These are phyloP conservation scores for Penicillium turbatum DNA, from an alignment of 495 filamentous ascomycete species.

Conservation along the genomic window DNA sequence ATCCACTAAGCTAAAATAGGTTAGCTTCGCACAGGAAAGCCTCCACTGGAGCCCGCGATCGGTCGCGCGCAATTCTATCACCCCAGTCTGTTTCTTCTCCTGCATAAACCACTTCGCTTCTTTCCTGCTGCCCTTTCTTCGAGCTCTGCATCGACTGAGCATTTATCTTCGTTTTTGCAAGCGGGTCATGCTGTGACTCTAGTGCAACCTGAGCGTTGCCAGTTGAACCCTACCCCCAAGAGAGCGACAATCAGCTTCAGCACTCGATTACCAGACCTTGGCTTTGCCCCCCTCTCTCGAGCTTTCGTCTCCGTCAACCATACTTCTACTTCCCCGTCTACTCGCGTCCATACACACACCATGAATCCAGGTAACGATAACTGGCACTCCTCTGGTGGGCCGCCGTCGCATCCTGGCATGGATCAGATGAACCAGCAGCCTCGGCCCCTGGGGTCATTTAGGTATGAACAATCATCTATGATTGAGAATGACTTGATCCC, in stretches of 20 bases:
- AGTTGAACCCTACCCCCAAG: conserved; percentile 1
- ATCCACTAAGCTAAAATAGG: conserved; percentile 16
- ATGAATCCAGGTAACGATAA: conserved; percentile 49
- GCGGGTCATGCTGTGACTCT: conserved; percentile 27
- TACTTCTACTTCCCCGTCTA: neutral
- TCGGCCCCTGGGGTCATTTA: conserved; percentile 44
- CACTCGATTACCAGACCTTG: conserved; percentile 8
- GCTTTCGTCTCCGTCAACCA: neutral
- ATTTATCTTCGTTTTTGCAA: conserved; percentile 1
- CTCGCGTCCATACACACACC: conserved; percentile 25
- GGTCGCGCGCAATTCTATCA: conserved; percentile 42
- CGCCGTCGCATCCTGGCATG: conserved; percentile 43
- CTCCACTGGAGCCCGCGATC: conserved; percentile 46
- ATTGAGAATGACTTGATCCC: neutral
- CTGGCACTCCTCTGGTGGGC: conserved; percentile 45
- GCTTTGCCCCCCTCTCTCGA: conserved; percentile 1
- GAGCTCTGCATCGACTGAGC: conserved; percentile 1
- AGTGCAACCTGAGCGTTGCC: conserved; percentile 19
- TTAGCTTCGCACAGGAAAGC: conserved; percentile 36
- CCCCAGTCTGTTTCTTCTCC: conserved; percentile 12
- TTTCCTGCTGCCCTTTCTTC: conserved; percentile 1
- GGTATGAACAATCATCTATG: conserved; percentile 25
- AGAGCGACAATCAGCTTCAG: conserved; percentile 19
- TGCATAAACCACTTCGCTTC: neutral
- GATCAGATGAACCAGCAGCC: conserved; percentile 46